Evolutionary conservation across 306 rosid genomes (phyloP).

Genomic region (Dalbergia oliveri): DNA sequence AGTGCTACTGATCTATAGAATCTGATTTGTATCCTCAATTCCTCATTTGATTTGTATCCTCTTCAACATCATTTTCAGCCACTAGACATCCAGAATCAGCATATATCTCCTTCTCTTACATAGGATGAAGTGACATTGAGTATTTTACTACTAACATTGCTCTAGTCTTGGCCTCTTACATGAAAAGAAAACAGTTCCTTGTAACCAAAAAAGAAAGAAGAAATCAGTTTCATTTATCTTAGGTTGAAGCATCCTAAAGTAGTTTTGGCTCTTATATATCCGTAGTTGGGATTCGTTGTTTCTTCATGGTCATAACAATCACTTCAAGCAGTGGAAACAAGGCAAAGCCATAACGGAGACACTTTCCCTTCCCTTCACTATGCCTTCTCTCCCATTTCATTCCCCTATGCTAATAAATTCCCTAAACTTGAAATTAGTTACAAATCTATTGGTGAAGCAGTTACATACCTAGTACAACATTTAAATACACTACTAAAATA

Average conservation of each 20-base stretch:
- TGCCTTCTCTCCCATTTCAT: not conserved
- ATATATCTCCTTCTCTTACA: not conserved
- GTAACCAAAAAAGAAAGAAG: not conserved
- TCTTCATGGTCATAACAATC: too few species aligned
- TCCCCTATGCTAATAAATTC: not conserved
- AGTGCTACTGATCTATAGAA: not conserved
- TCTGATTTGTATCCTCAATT: not conserved
- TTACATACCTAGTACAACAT: conserved; percentile 3
- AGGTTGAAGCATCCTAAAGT: not conserved
- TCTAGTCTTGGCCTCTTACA: too few species aligned
- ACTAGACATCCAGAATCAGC: not conserved
- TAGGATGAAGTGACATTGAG: not conserved
- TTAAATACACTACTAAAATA: not conserved
- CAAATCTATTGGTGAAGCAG: not conserved
- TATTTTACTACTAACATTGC: too few species aligned
- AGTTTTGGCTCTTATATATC: too few species aligned
- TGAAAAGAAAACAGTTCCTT: not conserved
- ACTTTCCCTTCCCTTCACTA: not conserved
- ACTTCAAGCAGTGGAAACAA: not conserved
- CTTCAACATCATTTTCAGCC: conserved; percentile 16
- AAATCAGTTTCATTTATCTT: not conserved
- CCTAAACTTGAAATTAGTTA: not conserved
- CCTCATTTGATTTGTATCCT: not conserved
- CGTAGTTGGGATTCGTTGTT: too few species aligned
- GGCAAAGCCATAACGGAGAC: not conserved